phyloP scores from a whole-genome alignment of 179 eudicot genomes.

The Carnegiea gigantea region DNA sequence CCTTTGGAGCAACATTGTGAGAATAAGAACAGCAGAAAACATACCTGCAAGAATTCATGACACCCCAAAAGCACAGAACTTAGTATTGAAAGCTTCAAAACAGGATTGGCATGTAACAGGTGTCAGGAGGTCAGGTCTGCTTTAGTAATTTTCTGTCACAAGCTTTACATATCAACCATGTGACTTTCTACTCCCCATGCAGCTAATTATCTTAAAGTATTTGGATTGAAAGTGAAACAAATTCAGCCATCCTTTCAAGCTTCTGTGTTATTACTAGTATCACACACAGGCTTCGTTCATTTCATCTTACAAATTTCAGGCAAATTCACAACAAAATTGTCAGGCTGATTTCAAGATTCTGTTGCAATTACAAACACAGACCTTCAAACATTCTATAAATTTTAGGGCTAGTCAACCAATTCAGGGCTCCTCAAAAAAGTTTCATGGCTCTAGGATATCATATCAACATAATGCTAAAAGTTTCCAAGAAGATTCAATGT shows the following conservation, averaged over 20 bases:
- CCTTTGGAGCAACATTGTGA: slow-evolving; percentile 88
- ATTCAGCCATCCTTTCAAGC: not conserved
- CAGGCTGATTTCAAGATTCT: too few relatives aligned
- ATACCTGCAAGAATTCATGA: slow-evolving; percentile 47
- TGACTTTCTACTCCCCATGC: not conserved
- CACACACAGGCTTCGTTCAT: too few relatives aligned
- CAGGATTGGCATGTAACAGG: not conserved
- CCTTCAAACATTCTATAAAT: too few relatives aligned
- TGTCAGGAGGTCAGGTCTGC: not conserved
- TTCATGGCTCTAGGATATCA: too few relatives aligned
- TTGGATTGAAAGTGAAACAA: not conserved
- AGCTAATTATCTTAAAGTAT: not conserved
- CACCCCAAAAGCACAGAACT: slow-evolving; percentile 13
- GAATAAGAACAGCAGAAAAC: slow-evolving; percentile 79
- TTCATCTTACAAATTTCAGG: too few relatives aligned
- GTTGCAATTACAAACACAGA: too few relatives aligned
- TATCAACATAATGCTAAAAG: too few relatives aligned
- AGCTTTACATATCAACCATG: not conserved
- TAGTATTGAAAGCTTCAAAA: not conserved
- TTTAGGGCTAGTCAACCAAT: too few relatives aligned
- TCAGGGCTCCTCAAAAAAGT: too few relatives aligned
- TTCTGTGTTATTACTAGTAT: too few relatives aligned
- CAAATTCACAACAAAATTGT: too few relatives aligned
- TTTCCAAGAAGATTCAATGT: too few relatives aligned
- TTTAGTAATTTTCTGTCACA: not conserved